Percentiles rank a stretch among this genome's conserved stretches.
Evolutionary conservation across 495 filamentous ascomycete genomes (phyloP).

Genomic region (Lepraria neglecta): DNA sequence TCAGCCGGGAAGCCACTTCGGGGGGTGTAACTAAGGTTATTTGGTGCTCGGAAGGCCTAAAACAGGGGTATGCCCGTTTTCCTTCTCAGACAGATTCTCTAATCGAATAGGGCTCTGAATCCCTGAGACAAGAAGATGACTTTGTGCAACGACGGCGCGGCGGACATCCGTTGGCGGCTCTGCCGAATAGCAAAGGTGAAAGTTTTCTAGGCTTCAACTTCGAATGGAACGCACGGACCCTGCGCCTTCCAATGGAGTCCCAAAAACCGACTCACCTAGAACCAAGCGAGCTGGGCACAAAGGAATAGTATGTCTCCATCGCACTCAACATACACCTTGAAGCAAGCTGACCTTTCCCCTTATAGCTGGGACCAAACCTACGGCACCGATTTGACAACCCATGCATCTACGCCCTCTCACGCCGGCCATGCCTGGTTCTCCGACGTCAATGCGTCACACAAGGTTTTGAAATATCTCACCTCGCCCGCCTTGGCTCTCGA

Average conservation of each 20-base stretch:
- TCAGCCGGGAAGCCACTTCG: no score
- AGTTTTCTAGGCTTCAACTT: neutral
- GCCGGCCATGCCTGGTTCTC: conserved; percentile 51
- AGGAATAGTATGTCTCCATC: conserved; percentile 44
- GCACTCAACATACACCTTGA: neutral
- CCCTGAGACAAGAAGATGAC: neutral
- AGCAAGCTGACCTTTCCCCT: neutral
- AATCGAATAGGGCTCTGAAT: no score
- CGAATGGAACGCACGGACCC: neutral
- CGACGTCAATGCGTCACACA: conserved; percentile 46
- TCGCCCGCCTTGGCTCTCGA: conserved; percentile 23
- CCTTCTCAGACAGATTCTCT: no score
- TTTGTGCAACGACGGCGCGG: neutral
- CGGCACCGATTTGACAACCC: conserved; percentile 22
- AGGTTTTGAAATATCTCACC: conserved; percentile 43
- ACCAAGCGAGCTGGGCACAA: conserved; percentile 50
- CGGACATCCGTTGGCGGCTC: neutral
- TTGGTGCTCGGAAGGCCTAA: no score
- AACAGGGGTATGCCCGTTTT: no score
- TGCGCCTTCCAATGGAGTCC: conserved; percentile 8
- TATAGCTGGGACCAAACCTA: conserved; percentile 29
- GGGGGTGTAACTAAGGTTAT: no score
- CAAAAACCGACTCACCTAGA: conserved; percentile 40
- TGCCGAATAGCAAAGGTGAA: conserved; percentile 9
- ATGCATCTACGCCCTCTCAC: conserved; percentile 38